These are phyloP conservation scores for Kodamaea anthophila DNA, from an alignment of 1,139 yeast species.

Conservation along the genomic window DNA sequence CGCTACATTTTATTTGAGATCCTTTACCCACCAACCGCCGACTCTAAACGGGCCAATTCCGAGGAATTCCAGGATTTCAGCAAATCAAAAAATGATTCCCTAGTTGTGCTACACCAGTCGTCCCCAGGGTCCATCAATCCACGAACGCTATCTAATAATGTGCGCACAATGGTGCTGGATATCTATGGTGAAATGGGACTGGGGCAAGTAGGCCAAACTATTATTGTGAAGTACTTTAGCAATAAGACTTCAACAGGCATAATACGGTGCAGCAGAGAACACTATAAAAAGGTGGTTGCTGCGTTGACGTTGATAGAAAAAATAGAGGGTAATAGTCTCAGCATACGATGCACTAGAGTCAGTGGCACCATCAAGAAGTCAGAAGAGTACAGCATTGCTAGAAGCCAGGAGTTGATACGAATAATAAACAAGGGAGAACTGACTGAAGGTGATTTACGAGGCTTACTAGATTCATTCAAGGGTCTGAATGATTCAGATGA, in stretches of 20 bases:
- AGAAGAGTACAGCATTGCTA: slow-evolving; percentile 56
- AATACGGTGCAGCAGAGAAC: slow-evolving; percentile 65
- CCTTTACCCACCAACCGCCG: slow-evolving; percentile 48
- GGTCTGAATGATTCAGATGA: slow-evolving; percentile 4
- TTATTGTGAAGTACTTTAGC: slow-evolving; percentile 76
- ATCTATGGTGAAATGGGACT: slow-evolving; percentile 77
- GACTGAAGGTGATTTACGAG: slow-evolving; percentile 7
- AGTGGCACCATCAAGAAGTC: slow-evolving; percentile 89
- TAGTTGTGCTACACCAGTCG: slow-evolving; percentile 43
- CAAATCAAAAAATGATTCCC: slow-evolving; percentile 27
- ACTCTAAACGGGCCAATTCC: slow-evolving; percentile 8
- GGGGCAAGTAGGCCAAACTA: slow-evolving; percentile 56
- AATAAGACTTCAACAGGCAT: slow-evolving; percentile 82
- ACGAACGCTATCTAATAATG: slow-evolving; percentile 43
- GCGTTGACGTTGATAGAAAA: slow-evolving; percentile 61
- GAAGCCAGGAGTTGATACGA: slow-evolving; percentile 40
- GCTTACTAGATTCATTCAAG: slow-evolving; percentile 10
- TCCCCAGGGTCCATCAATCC: slow-evolving; percentile 41
- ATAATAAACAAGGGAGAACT: slow-evolving; percentile 11
- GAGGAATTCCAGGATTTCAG: slow-evolving; percentile 19
- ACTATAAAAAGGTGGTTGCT: slow-evolving; percentile 57
- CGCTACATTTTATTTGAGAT: slow-evolving; percentile 79
- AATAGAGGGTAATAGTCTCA: slow-evolving; percentile 47
- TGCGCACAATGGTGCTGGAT: slow-evolving; percentile 48
- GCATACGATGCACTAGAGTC: slow-evolving; percentile 60